Evolutionary conservation across 352 stramenopile genomes (phyloP).

Genomic region (Globisporangium radiosum): DNA sequence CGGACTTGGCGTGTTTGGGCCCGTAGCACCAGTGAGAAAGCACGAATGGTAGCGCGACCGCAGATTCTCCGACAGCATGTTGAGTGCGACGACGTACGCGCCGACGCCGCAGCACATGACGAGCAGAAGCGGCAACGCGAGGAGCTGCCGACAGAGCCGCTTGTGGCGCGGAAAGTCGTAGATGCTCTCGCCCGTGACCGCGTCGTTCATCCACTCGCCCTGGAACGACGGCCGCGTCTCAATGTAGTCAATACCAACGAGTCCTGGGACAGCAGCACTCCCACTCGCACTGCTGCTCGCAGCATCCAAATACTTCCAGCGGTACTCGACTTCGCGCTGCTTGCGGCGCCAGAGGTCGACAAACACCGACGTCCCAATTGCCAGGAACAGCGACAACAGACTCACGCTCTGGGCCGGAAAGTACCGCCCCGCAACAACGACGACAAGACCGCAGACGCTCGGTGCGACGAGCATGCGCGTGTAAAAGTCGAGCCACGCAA

Average conservation of each 20-base stretch:
- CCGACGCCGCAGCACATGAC: constrained; percentile 52
- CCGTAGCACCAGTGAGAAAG: constrained; percentile 8
- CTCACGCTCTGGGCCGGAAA: constrained; percentile 40
- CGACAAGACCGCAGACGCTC: constrained; percentile 35
- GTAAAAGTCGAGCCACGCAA: constrained; percentile 83
- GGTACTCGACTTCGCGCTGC: constrained; percentile 49
- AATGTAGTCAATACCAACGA: constrained; percentile 19
- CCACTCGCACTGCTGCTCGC: constrained; percentile 15
- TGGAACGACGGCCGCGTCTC: constrained; percentile 42
- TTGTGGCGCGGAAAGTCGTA: constrained; percentile 63
- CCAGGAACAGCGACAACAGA: constrained; percentile 37
- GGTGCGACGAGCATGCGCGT: constrained; percentile 66
- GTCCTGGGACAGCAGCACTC: not conserved
- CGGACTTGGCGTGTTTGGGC: constrained; percentile 47
- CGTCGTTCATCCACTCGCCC: constrained; percentile 50
- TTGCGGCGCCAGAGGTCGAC: constrained; percentile 46
- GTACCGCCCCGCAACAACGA: constrained; percentile 33
- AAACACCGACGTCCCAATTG: constrained; percentile 55
- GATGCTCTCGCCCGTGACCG: constrained; percentile 27
- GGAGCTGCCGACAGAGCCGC: constrained; percentile 35
- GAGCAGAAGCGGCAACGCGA: constrained; percentile 44
- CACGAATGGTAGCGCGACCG: constrained; percentile 29
- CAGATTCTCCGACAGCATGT: constrained; percentile 52
- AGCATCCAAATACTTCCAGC: constrained; percentile 37
- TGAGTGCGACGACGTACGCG: constrained; percentile 45